Evolutionary conservation across 441 rosid species (phyloP), one percentile per base, ranked within the genome.

Genomic region (Sinapis alba): DNA sequence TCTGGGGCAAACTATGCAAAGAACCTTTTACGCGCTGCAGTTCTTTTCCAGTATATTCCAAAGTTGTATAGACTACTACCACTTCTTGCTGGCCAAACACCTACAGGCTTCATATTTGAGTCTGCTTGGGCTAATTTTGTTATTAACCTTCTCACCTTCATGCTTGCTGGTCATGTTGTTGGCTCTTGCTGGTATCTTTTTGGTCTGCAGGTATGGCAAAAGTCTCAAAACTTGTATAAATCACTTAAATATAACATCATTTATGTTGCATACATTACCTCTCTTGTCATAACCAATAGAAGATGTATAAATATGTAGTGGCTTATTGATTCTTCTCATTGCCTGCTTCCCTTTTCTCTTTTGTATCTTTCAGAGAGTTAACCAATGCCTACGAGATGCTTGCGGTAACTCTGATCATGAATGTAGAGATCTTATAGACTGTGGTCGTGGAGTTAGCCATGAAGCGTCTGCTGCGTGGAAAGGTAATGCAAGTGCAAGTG

Each of bases 91-190:
- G 58, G 58, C 12, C 24, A 53, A 19, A 53, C 58, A 53, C 58
- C 58, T 7, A 53, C 58, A 4, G 26, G 24, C 26, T 53, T 53
- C n/a, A 53, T 53, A 9, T 53, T 53, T 20, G 58, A 20, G 58
- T 20, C 24, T 9, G 58, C 58, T 53, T 53, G 58, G 58, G 58
- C 58, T 53, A 53, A 53, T 19, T 53, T 53, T 19, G 58, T 53
- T 53, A 53, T 53, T 8, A 53, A 53, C 20, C 58, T 53, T 53
- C 58, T 53, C n/a, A 53, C 58, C 21, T 53, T 19, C 5, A 53
- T 53, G 58, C 58, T 53, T 53, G 58, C 58, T 53, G 58, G 58
- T 53, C 58, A 53, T 53, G 24, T 53, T 19, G 26, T 53, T 53
- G 58, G 58, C 26, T 53, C 58, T 53, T 53, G 58, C 26, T 53